phyloP scores from a whole-genome alignment of 495 filamentous ascomycete species.

The Trichodelitschia bisporula region DNA sequence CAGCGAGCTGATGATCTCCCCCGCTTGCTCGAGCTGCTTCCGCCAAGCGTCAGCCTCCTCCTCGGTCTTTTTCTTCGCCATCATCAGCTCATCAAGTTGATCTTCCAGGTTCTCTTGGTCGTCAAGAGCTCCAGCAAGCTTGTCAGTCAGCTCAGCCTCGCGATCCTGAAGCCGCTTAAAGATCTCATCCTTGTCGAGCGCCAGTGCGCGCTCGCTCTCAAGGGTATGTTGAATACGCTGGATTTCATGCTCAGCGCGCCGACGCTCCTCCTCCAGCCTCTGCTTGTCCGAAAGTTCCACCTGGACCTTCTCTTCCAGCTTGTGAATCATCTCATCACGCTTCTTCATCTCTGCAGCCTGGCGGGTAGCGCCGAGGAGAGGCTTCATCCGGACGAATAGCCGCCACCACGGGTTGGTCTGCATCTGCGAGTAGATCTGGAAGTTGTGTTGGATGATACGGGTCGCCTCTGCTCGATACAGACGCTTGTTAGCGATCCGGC shows the following conservation, averaged over 20 bases:
- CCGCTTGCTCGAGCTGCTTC: constrained; percentile 73
- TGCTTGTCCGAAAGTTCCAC: constrained; percentile 49
- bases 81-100: constrained; percentile 71
- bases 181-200: constrained; percentile 94
- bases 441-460: constrained; percentile 81
- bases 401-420: constrained; percentile 92
- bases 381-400: constrained; percentile 86
- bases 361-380: constrained; percentile 71
- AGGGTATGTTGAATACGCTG: constrained; percentile 75
- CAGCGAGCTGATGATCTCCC: constrained; percentile 55
- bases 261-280: constrained; percentile 71
- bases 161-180: constrained; percentile 81
- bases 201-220: constrained; percentile 83
- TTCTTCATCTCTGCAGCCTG: constrained; percentile 82
- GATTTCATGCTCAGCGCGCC: constrained; percentile 67
- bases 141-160: constrained; percentile 74
- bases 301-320: constrained; percentile 61
- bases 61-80: constrained; percentile 73
- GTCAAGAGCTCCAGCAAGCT: constrained; percentile 74
- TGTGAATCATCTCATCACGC: constrained; percentile 75
- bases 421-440: constrained; percentile 68
- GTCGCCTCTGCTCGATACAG: constrained; percentile 88
- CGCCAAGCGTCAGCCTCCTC: constrained; percentile 58
- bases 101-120: constrained; percentile 89
- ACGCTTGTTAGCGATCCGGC: constrained; percentile 71